phyloP scores from a whole-genome alignment of 768 basidiomycete species.

The Amanita pallidorosea region DNA sequence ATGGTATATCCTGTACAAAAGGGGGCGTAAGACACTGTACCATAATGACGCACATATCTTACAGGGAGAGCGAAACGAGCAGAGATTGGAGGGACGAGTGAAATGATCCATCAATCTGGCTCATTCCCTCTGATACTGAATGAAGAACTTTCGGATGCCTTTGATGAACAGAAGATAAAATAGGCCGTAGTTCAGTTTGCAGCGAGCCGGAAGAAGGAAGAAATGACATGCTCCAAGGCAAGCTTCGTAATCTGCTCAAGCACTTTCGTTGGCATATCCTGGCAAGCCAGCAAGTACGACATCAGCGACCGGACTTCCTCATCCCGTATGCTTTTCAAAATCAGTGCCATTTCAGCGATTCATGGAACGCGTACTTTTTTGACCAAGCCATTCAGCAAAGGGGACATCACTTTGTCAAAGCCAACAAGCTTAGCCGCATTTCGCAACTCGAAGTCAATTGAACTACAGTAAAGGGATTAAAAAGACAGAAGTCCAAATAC shows the following conservation, averaged over 20 bases:
- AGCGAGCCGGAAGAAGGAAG: conserved; percentile 16
- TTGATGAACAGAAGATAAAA: conserved; percentile 56
- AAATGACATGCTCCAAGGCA: conserved; percentile 17
- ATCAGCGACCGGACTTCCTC: conserved; percentile 19
- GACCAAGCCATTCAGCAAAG: conserved; percentile 14
- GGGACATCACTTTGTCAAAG: conserved; percentile 16
- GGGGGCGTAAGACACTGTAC: background rate
- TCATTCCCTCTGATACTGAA: background rate
- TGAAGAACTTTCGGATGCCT: conserved; percentile 31
- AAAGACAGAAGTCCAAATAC: background rate
- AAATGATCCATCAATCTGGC: conserved; percentile 20
- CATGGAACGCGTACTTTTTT: background rate
- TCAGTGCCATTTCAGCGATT: background rate
- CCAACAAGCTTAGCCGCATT: conserved; percentile 11
- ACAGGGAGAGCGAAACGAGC: conserved; percentile 48
- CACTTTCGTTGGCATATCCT: conserved; percentile 21
- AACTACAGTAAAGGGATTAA: conserved; percentile 4
- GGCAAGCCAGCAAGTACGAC: conserved; percentile 25
- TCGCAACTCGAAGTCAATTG: conserved; percentile 9
- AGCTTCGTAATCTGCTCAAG: conserved; percentile 19
- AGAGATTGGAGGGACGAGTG: conserved; percentile 41
- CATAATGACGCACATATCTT: conserved; percentile 9
- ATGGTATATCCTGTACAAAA: conserved; percentile 4
- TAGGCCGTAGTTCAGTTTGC: conserved; percentile 5
- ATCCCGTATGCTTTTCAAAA: conserved; percentile 20